Evolutionary conservation across 2,329 filamentous ascomycete species (phyloP).

Genomic region (Aureobasidium mangrovei): DNA sequence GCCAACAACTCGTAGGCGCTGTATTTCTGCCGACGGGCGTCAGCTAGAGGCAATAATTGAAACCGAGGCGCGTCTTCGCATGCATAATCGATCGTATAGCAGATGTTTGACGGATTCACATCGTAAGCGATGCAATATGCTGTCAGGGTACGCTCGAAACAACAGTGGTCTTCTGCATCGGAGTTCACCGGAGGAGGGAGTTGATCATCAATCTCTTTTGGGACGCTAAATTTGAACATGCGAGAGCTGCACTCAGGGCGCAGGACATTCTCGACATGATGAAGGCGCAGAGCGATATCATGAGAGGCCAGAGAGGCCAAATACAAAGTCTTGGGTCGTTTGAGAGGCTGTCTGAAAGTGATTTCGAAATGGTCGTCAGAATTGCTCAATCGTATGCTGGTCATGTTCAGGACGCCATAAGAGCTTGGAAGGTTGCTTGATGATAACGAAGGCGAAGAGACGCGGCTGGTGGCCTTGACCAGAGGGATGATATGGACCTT

Average conservation of each 20-base stretch:
- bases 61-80: slow-evolving; percentile 62
- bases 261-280: slow-evolving; percentile 53
- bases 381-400: slow-evolving; percentile 49
- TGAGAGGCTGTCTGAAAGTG: slow-evolving; percentile 50
- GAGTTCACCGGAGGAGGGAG: slow-evolving; percentile 39
- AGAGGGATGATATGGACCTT: slow-evolving; percentile 61
- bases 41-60: slow-evolving; percentile 50
- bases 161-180: slow-evolving; percentile 51
- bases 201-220: slow-evolving; percentile 45
- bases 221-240: slow-evolving; percentile 54
- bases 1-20: slow-evolving; percentile 56
- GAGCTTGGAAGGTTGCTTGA: slow-evolving; percentile 28
- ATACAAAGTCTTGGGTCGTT: slow-evolving; percentile 47
- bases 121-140: slow-evolving; percentile 64
- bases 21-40: slow-evolving; percentile 45
- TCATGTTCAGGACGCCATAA: slow-evolving; percentile 56
- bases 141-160: slow-evolving; percentile 57
- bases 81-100: slow-evolving; percentile 51
- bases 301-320: slow-evolving; percentile 56
- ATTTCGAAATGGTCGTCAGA: slow-evolving; percentile 59
- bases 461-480: slow-evolving; percentile 45
- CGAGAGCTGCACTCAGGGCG: slow-evolving; percentile 58
- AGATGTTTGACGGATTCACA: slow-evolving; percentile 57
- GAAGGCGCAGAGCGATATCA: slow-evolving; percentile 55
- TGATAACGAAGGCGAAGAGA: slow-evolving; percentile 44